Percentiles rank a stretch among this genome's conserved stretches.
These are phyloP conservation scores for Eurotiales sp. DNA, from an alignment of 2,329 filamentous ascomycete species.

Conservation along the genomic window DNA sequence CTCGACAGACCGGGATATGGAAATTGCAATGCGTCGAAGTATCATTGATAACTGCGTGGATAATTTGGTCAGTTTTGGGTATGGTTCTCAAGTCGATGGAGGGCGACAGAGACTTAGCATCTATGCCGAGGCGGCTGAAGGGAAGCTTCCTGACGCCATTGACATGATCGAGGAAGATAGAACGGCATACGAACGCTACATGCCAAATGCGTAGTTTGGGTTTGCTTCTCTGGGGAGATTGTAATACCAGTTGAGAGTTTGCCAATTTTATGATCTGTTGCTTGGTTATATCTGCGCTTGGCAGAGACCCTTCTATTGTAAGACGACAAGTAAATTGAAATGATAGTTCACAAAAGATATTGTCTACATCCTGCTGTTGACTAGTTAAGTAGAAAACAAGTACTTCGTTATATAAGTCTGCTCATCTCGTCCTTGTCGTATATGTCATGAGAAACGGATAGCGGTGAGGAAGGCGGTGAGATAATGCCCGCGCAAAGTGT, in stretches of 20 bases:
- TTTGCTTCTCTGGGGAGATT: too few species aligned
- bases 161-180: constrained; percentile 51
- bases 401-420: too few species aligned
- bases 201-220: constrained; percentile 15
- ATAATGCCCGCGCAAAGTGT: too few species aligned
- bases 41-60: constrained; percentile 36
- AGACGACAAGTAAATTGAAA: too few species aligned
- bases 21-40: constrained; percentile 12
- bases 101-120: constrained; percentile 38
- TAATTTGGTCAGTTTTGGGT: constrained; percentile 39
- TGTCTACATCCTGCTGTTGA: too few species aligned
- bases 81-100: constrained; percentile 32
- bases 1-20: constrained; percentile 8
- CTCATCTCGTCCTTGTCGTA: too few species aligned
- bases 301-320: too few species aligned
- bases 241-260: too few species aligned
- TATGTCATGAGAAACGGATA: too few species aligned
- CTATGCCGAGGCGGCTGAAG: constrained; percentile 44
- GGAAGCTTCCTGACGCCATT: constrained; percentile 43
- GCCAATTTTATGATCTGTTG: neutral
- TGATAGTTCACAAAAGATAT: too few species aligned
- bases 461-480: too few species aligned
- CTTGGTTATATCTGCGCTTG: neutral
- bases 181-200: constrained; percentile 35
- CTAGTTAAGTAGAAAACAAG: too few species aligned